Evolutionary conservation across 129 eudicot genomes (phyloP), one percentile per base, ranked within the genome.

Genomic region (Lactuca saligna): DNA sequence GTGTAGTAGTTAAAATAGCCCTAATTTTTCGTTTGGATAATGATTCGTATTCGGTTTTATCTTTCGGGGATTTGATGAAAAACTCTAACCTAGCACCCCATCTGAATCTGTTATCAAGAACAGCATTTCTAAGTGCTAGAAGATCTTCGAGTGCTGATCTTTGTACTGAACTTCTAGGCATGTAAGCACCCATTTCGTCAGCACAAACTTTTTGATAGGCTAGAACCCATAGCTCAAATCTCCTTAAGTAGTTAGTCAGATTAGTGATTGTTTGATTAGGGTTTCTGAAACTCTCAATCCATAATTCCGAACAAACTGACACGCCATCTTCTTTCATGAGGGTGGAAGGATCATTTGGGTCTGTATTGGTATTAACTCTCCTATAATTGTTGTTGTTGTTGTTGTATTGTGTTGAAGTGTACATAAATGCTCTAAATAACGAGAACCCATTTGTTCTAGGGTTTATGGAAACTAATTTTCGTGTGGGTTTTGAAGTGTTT

Each of bases 191-290:
- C 63, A 72, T 79, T 67, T 82, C 90, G 75, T 90, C 91, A 20
- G 97, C 97, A 62, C 94, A 86, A 3, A 86, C 88, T 66, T 88
- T 85, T 75, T 90, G 97, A 57, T 90, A 90, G 35, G 95, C 97
- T 72, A 90, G 79, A 8, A 90, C 95, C 97, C 97, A 90, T 66
- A 90, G 39, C 79, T 90, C 97, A 66, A 87, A 85, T 74, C 94
- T 85, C 71, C 95, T 64, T 11, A 90, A 63, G 63, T 87, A 81
- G 48, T 72, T 78, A 14, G 87, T 76, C 68, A 90, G 81, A 74
- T 87, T 87, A 17, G 80, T 75, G 2, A 85, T 78, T 14, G 89
- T 88, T 66, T 48, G 81, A 48, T 80, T 82, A 37, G 91, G 85
- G 49, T 83, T 82, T 10, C 91, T 72, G 34, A 90, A 90, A 75